Percentiles rank a stretch among this genome's conserved stretches.
phyloP scores from a whole-genome alignment of 805 yeast species.

The Maudiozyma turicensis region DNA sequence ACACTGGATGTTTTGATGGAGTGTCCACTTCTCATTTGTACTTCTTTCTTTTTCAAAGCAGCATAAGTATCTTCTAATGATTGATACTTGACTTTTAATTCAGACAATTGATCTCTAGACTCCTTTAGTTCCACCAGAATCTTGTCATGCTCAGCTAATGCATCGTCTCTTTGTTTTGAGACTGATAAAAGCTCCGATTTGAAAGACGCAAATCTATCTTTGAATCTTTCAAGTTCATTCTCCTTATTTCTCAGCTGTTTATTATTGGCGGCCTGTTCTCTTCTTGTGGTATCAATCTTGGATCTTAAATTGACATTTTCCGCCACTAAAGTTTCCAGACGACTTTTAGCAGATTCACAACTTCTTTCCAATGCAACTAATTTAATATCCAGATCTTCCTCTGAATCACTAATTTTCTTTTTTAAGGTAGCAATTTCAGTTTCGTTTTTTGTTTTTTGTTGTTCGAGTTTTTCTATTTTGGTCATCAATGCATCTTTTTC shows the following conservation, averaged over 20 bases:
- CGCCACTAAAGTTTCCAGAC: slow-evolving; percentile 31
- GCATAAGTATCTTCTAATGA: slow-evolving; percentile 36
- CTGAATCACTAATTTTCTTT: slow-evolving; percentile 23
- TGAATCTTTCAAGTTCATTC: slow-evolving; percentile 26
- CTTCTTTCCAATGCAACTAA: slow-evolving; percentile 27
- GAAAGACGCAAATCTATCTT: slow-evolving; percentile 20
- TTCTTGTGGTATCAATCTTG: slow-evolving; percentile 32
- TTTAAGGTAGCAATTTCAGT: slow-evolving; percentile 26
- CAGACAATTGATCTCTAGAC: slow-evolving; percentile 20
- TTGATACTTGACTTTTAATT: slow-evolving; percentile 21
- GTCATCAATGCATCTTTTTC: slow-evolving; percentile 5
- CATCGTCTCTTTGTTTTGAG: slow-evolving; percentile 26
- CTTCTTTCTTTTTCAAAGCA: slow-evolving; percentile 28
- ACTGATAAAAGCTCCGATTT: slow-evolving; percentile 20
- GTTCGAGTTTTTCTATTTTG: slow-evolving; percentile 9
- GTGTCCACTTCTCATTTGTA: slow-evolving; percentile 18
- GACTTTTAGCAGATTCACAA: slow-evolving; percentile 29
- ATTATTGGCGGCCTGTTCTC: slow-evolving; percentile 30
- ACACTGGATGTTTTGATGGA: slow-evolving; percentile 36
- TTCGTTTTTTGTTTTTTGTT: slow-evolving; percentile 23
- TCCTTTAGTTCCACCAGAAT: slow-evolving; percentile 21
- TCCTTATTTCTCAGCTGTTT: slow-evolving; percentile 30
- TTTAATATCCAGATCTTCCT: slow-evolving; percentile 29
- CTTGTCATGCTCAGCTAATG: slow-evolving; percentile 22
- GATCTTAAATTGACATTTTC: slow-evolving; percentile 38